These are phyloP conservation scores for Psilocybe subaeruginosa DNA, from an alignment of 768 basidiomycete genomes.

Conservation along the genomic window DNA sequence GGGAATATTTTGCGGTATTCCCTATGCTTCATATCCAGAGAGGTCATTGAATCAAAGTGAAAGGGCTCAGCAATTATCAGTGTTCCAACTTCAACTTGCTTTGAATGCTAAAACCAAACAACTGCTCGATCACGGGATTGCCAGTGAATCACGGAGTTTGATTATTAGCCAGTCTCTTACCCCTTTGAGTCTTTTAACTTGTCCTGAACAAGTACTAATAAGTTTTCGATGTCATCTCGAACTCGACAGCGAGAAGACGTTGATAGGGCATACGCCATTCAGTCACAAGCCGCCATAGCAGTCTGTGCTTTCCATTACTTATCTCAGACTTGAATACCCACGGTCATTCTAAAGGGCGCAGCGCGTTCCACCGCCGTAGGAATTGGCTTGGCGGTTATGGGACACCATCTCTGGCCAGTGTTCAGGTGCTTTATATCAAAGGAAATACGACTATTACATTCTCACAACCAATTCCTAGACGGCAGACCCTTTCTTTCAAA, in stretches of 20 bases:
- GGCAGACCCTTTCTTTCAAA: conserved; percentile 83
- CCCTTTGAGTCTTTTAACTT: not conserved
- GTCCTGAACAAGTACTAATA: not conserved
- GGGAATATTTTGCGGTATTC: no score
- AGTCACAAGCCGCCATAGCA: conserved; percentile 59
- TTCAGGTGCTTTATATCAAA: conserved; percentile 54
- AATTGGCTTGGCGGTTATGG: conserved; percentile 61
- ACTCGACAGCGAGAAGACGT: conserved; percentile 54
- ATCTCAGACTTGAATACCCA: conserved; percentile 13
- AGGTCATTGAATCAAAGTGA: no score
- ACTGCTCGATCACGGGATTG: not conserved
- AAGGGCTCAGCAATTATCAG: no score
- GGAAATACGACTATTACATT: not conserved
- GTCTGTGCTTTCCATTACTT: conserved; percentile 35
- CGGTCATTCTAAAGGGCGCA: conserved; percentile 47
- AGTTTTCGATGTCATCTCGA: conserved; percentile 28
- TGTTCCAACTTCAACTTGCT: no score
- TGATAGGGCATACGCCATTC: conserved; percentile 60
- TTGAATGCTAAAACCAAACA: no score
- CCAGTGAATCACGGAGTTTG: not conserved
- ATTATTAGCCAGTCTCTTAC: not conserved
- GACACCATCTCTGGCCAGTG: conserved; percentile 70
- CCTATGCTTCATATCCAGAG: no score
- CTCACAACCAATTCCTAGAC: conserved; percentile 40
- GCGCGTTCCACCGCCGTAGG: conserved; percentile 55